Percentiles rank a stretch among this genome's conserved stretches.
phyloP scores from a whole-genome alignment of 2,329 filamentous ascomycete genomes.

The Ophioceras dolichostomum region DNA sequence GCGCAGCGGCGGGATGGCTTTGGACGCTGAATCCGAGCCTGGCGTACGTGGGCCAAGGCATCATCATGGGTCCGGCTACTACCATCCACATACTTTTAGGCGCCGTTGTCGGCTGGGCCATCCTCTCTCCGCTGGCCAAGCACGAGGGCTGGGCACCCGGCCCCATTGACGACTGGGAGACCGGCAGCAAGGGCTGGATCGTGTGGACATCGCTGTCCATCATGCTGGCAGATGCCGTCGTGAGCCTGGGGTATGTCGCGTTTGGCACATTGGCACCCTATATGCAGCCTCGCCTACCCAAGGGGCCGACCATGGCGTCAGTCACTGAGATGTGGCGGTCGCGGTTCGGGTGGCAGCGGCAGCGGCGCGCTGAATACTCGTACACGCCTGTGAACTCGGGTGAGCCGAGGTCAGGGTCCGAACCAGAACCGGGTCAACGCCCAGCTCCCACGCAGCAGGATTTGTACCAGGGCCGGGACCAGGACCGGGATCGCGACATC shows the following conservation, averaged over 20 bases:
- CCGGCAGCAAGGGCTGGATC: constrained; percentile 95
- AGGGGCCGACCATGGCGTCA: constrained; percentile 1
- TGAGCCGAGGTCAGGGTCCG: no score
- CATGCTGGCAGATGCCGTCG: constrained; percentile 87
- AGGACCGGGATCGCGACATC: neutral
- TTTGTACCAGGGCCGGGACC: neutral
- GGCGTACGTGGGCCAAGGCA: constrained; percentile 94
- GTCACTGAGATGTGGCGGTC: neutral
- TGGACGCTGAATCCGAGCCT: constrained; percentile 95
- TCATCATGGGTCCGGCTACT: constrained; percentile 95
- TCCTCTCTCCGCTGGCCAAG: constrained; percentile 84
- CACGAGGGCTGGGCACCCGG: constrained; percentile 80
- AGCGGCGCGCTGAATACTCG: no score
- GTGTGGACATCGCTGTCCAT: constrained; percentile 94
- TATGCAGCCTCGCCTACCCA: constrained; percentile 5
- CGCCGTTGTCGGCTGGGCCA: constrained; percentile 77
- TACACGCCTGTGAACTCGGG: neutral
- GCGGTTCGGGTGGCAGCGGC: neutral
- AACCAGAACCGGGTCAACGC: no score
- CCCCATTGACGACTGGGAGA: constrained; percentile 76
- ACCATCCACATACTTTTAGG: constrained; percentile 93
- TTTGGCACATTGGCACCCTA: constrained; percentile 25
- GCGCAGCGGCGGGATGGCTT: constrained; percentile 63
- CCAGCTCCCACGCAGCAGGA: no score
- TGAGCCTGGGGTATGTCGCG: constrained; percentile 73